Evolutionary conservation across 306 rosid species (phyloP).

Genomic region (Prunus mume): DNA sequence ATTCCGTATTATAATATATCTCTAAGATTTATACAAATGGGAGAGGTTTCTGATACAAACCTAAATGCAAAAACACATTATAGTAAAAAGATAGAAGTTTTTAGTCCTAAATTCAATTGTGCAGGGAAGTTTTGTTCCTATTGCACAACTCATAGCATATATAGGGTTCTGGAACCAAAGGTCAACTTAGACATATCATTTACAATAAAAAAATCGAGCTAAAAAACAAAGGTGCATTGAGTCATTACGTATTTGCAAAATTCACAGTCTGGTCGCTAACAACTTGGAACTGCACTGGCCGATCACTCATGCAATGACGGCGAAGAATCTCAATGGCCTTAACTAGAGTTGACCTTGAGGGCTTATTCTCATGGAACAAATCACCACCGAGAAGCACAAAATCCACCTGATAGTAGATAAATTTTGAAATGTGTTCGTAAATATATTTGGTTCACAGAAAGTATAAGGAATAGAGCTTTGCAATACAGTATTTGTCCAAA

Average conservation of each 20-base stretch:
- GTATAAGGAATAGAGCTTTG: slow-evolving; percentile 1
- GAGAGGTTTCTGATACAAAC: neutral
- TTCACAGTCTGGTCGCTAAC: slow-evolving; percentile 96
- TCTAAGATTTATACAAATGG: neutral
- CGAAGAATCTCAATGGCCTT: slow-evolving; percentile 90
- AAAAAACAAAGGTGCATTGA: neutral
- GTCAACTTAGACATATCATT: neutral
- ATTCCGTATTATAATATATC: neutral
- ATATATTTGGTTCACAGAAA: neutral
- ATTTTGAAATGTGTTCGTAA: neutral
- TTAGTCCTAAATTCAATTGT: neutral
- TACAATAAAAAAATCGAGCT: neutral
- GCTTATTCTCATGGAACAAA: slow-evolving; percentile 96
- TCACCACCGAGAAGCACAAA: slow-evolving; percentile 87
- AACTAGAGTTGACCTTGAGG: slow-evolving; percentile 82
- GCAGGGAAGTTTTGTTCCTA: neutral
- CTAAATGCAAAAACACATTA: neutral
- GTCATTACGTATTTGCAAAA: slow-evolving; percentile 62
- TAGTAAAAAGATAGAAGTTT: neutral
- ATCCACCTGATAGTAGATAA: slow-evolving; percentile 46
- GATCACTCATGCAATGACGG: slow-evolving; percentile 79
- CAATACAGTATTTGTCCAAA: neutral
- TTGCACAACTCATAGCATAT: neutral
- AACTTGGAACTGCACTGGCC: slow-evolving; percentile 85
- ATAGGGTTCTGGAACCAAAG: neutral